Evolutionary conservation across 1,139 yeast genomes (phyloP).

Genomic region (Blastobotrys arbuscula): DNA sequence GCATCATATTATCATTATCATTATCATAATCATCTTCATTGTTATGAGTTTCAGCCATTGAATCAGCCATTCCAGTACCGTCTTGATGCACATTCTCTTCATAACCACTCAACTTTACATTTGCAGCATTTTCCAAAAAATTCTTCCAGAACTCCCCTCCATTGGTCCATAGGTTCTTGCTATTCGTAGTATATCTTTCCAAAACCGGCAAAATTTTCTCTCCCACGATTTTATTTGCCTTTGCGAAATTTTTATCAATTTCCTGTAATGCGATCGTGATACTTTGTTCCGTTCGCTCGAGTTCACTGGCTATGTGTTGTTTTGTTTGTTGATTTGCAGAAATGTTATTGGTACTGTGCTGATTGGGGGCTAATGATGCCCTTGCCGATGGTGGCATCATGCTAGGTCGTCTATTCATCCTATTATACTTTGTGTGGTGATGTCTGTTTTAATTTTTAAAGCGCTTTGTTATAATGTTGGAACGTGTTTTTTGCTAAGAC

Average conservation of each 20-base stretch:
- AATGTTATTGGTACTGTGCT: background rate
- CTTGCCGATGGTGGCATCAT: conserved; percentile 14
- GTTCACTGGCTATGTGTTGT: conserved; percentile 39
- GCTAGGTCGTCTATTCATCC: conserved; percentile 12
- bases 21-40: background rate
- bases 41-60: background rate
- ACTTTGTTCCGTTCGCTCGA: conserved; percentile 74
- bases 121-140: conserved; percentile 70
- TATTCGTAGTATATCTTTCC: conserved; percentile 50
- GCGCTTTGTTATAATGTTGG: no score
- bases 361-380: conserved; percentile 11
- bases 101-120: conserved; percentile 55
- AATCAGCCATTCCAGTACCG: conserved; percentile 2
- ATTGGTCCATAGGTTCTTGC: conserved; percentile 49
- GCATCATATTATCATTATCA: background rate
- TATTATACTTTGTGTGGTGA: background rate
- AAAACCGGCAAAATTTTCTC: conserved; percentile 59
- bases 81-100: conserved; percentile 40
- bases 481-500: no score
- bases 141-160: conserved; percentile 64
- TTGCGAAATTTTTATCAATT: conserved; percentile 65
- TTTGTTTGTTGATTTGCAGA: conserved; percentile 10
- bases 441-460: no score
- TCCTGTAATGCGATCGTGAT: conserved; percentile 74
- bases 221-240: conserved; percentile 57